Conservation (phyloP, 306 rosid genomes). For the Crataegus laevigata region DNA sequence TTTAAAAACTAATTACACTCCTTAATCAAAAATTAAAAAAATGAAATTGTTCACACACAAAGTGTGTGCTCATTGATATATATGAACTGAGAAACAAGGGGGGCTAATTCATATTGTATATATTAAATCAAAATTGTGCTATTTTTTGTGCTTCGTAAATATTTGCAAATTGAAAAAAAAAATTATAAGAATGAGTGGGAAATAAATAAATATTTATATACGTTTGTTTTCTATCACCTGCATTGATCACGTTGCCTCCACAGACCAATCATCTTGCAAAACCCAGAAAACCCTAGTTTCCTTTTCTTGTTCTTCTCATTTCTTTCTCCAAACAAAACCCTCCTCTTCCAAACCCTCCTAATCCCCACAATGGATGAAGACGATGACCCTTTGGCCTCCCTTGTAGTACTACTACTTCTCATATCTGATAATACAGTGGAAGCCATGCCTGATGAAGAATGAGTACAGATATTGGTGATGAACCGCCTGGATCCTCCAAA, state of each 20-base stretch:
- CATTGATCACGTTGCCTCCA: constrained; percentile 24
- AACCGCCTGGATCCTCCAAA: constrained; percentile 37
- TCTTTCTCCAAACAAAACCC: constrained; percentile 6
- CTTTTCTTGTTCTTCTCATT: constrained; percentile 24
- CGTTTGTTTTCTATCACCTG: neutral
- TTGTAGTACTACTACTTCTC: neutral
- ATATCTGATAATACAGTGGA: neutral
- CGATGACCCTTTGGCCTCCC: constrained; percentile 12
- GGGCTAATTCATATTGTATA: too few relatives aligned
- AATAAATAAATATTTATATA: neutral
- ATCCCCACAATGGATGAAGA: constrained; percentile 26
- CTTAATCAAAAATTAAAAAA: too few relatives aligned
- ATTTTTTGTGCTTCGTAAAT: neutral
- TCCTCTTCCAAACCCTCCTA: constrained; percentile 33
- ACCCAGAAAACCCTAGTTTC: constrained; percentile 19
- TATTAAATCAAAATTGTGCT: neutral
- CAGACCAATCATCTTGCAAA: constrained; percentile 23
- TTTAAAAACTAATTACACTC: too few relatives aligned
- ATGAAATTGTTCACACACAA: too few relatives aligned
- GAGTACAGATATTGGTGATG: constrained; percentile 14
- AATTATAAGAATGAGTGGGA: neutral
- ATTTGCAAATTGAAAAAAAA: neutral
- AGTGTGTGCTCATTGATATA: too few relatives aligned
- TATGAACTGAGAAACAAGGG: too few relatives aligned
- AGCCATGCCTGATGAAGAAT: neutral